Base-by-base conservation (phyloP, 371 early-diverging fungal species). In the Blastocladiella emersonii region DNA sequence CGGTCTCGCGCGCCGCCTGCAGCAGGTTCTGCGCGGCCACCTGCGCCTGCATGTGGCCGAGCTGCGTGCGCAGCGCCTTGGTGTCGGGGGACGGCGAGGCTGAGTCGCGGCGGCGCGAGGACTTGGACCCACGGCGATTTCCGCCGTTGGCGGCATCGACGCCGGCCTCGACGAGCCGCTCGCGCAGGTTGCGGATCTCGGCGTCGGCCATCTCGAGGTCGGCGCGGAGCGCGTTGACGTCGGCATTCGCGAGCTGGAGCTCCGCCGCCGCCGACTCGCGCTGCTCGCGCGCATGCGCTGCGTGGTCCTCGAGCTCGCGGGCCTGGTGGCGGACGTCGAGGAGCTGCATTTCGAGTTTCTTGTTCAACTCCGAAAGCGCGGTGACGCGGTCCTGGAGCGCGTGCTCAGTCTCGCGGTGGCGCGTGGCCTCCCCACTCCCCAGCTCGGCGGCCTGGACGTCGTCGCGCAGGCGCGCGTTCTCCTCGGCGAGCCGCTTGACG, bases 351-450 rank as follows among this genome's bases (percentile, higher is more conserved):
- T 34, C 39, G 23, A 61, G 41, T 12, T 23, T 12, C 10, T 61
- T 34, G 35, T 23, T 57, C 32, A 30, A 30, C 32, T 51, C 30
- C 21, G 30, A 21, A 6, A 10, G 30, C 21, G 53, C 23, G 2
- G 32, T 30, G 8, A 78, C 55, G 39, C 67, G 67, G 45, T 71
- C 71, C 34, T 67, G 57, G 39, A 72, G 70, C 1, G 74, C 56
- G 41, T 67, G 71, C 41, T 76, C 72, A 34, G 73, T 74, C 56
- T 76, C 77, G 19, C 71, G 67, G 12, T 66, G 71, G 45, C 56
- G 77, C 77, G 66, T 15, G 79, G 81, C 37, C 67, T 35, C 35
- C 81, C 71, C 45, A 79, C 71, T 12, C 71, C 70, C 35, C 78
- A 80, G 67, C 23, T 44, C 19, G 10, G 45, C 45, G 8, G 45